phyloP scores from a whole-genome alignment of 2,329 filamentous ascomycete genomes.

The Albifimbria verrucaria region DNA sequence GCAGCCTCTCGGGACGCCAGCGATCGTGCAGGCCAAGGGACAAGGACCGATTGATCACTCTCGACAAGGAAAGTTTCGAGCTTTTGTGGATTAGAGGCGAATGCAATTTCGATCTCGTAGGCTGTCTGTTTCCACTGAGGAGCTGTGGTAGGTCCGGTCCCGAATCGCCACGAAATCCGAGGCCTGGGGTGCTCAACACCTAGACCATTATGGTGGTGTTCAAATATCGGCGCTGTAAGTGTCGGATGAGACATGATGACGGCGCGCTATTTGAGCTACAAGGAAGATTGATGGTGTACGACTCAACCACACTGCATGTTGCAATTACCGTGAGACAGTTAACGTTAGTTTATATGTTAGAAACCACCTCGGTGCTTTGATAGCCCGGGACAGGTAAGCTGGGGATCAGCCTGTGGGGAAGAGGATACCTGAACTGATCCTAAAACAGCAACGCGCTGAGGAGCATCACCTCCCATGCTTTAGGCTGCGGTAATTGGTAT shows the following conservation, averaged over 20 bases:
- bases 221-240: slow-evolving; percentile 7
- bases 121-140: slow-evolving; percentile 11
- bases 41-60: slow-evolving; percentile 6
- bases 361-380: background rate
- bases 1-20: slow-evolving; percentile 23
- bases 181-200: slow-evolving; percentile 9
- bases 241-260: background rate
- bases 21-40: slow-evolving; percentile 13
- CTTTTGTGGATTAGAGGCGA: background rate
- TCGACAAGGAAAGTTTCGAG: slow-evolving; percentile 2
- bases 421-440: no score
- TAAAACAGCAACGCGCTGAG: no score
- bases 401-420: background rate
- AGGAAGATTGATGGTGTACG: background rate
- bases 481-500: no score
- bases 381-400: background rate
- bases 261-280: background rate
- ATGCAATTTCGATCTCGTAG: slow-evolving; percentile 14
- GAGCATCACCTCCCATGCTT: no score
- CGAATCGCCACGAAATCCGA: slow-evolving; percentile 15
- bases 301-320: background rate
- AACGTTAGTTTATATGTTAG: background rate
- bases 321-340: no score
- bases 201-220: slow-evolving; percentile 13
- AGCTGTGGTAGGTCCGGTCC: background rate